Conservation (phyloP, 305 asterid genomes). For the Ilex paraguariensis region DNA sequence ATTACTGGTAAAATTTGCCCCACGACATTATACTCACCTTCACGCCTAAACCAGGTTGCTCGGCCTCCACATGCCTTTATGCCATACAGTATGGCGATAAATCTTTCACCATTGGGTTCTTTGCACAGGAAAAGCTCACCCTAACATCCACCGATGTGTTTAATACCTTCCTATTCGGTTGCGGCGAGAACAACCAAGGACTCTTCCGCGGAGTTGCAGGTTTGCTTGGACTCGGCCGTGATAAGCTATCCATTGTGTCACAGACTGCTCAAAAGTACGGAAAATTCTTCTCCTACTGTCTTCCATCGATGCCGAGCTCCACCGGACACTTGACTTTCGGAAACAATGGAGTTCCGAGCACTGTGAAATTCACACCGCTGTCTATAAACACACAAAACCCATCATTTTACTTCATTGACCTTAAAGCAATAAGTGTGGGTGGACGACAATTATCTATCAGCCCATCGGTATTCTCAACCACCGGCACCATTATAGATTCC, state of each 20-base stretch:
- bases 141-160: constrained; percentile 31
- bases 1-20: too few species aligned
- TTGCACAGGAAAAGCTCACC: constrained; percentile 37
- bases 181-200: constrained; percentile 51
- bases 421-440: constrained; percentile 27
- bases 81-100: constrained; percentile 40
- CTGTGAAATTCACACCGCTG: constrained; percentile 46
- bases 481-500: constrained; percentile 52
- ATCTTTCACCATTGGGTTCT: constrained; percentile 36
- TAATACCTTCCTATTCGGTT: constrained; percentile 38
- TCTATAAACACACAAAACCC: constrained; percentile 34
- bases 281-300: constrained; percentile 45
- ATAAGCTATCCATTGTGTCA: constrained; percentile 40
- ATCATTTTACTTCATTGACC: constrained; percentile 34
- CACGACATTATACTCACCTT: too few species aligned
- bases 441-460: constrained; percentile 25
- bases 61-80: constrained; percentile 35
- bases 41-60: constrained; percentile 18
- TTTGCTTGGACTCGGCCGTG: constrained; percentile 43
- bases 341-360: not conserved
- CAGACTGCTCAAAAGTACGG: constrained; percentile 46
- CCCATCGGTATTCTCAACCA: constrained; percentile 25
- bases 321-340: not conserved
- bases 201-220: constrained; percentile 48
- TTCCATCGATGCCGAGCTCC: constrained; percentile 28